Percentiles rank a stretch among this genome's conserved stretches.
These are phyloP conservation scores for Boletus reticuloceps DNA, from an alignment of 768 basidiomycete genomes.

Conservation along the genomic window DNA sequence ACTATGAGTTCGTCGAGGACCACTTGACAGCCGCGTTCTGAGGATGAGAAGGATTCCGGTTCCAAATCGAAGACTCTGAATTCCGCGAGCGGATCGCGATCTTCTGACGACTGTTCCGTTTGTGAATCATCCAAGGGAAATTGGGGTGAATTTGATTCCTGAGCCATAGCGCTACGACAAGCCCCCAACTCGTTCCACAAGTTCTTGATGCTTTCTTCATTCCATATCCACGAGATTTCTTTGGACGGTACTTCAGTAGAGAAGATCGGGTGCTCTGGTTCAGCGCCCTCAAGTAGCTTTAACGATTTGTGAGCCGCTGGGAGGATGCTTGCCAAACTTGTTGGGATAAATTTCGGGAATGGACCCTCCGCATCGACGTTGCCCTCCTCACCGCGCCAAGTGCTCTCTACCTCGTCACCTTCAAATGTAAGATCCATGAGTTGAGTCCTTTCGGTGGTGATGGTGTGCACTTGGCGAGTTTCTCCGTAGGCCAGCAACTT, in stretches of 20 bases:
- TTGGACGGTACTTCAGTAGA: constrained; percentile 28
- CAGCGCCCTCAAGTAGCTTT: constrained; percentile 58
- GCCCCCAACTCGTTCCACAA: constrained; percentile 6
- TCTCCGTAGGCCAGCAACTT: constrained; percentile 54
- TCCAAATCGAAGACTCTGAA: constrained; percentile 66
- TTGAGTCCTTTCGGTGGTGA: constrained; percentile 11
- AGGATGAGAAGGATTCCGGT: constrained; percentile 45
- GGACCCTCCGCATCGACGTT: constrained; percentile 37
- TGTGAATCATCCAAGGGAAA: background rate
- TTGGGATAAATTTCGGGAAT: constrained; percentile 66
- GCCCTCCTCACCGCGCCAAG: constrained; percentile 40
- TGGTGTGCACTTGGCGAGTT: constrained; percentile 27
- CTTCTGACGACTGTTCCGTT: background rate
- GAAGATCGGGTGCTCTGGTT: constrained; percentile 63
- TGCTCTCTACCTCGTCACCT: constrained; percentile 37
- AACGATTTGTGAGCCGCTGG: constrained; percentile 70
- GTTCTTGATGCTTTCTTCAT: constrained; percentile 11
- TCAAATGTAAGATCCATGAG: constrained; percentile 17
- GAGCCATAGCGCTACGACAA: background rate
- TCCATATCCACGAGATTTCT: constrained; percentile 52
- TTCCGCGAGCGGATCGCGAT: constrained; percentile 38
- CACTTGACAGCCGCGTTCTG: constrained; percentile 16
- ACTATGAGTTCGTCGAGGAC: constrained; percentile 49
- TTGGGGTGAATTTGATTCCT: background rate
- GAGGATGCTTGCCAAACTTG: constrained; percentile 47